These are phyloP conservation scores for Pichia exigua DNA, from an alignment of 805 yeast genomes.

Conservation along the genomic window DNA sequence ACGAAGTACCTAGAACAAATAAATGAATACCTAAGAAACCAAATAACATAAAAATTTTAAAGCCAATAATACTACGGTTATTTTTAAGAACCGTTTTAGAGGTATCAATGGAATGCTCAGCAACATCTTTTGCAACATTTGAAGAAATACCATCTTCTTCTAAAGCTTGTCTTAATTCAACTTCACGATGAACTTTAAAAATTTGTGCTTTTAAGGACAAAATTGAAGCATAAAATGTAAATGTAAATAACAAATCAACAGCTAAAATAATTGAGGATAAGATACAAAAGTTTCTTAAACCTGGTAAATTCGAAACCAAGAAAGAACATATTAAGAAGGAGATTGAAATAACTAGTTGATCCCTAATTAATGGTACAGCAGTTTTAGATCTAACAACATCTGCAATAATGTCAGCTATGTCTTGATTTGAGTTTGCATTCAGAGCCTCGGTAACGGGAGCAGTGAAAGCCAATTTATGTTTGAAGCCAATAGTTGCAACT, in stretches of 20 bases:
- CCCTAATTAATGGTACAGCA: constrained; percentile 56
- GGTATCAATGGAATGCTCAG: constrained; percentile 29
- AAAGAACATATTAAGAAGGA: constrained; percentile 63
- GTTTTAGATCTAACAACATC: constrained; percentile 27
- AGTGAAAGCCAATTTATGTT: constrained; percentile 71
- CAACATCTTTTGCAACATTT: constrained; percentile 65
- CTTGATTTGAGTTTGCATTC: constrained; percentile 18
- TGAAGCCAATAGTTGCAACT: constrained; percentile 88
- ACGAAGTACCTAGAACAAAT: constrained; percentile 61
- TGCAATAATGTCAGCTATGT: constrained; percentile 27
- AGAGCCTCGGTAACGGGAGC: constrained; percentile 43
- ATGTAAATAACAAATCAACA: constrained; percentile 63
- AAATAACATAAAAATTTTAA: constrained; percentile 53
- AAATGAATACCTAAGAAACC: constrained; percentile 57
- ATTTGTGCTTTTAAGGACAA: constrained; percentile 85
- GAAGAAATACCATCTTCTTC: constrained; percentile 90
- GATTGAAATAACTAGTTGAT: constrained; percentile 62
- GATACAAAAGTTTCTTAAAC: constrained; percentile 73
- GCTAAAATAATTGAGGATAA: constrained; percentile 61
- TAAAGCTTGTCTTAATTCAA: constrained; percentile 66
- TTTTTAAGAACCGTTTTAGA: constrained; percentile 26
- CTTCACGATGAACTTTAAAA: constrained; percentile 73
- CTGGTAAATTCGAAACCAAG: constrained; percentile 59
- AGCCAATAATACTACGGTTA: constrained; percentile 39
- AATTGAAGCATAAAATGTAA: constrained; percentile 77